Percentiles rank a stretch among this genome's conserved stretches.
Conservation (phyloP, 768 basidiomycete species). For the Cystofilobasidium bisporidii region DNA sequence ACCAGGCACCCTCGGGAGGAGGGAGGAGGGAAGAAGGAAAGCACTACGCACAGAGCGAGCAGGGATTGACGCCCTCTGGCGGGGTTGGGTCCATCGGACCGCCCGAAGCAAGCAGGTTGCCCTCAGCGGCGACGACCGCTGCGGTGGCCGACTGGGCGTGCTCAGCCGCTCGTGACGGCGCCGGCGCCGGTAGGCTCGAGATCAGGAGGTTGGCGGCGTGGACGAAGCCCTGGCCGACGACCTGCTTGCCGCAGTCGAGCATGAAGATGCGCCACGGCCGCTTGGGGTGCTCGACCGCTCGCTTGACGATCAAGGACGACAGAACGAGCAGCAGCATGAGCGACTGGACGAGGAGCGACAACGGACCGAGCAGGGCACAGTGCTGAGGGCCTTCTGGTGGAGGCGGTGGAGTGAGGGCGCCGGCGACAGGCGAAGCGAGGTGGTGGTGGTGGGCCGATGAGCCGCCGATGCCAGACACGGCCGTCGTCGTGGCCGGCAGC, state of each 20-base stretch:
- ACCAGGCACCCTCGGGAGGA: neutral
- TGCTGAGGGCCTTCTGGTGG: neutral
- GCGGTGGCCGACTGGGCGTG: neutral
- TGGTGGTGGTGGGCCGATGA: neutral
- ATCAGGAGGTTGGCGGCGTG: slow-evolving; percentile 23
- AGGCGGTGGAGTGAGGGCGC: neutral
- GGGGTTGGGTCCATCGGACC: neutral
- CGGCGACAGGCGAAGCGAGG: no score
- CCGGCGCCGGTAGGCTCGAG: slow-evolving; percentile 19
- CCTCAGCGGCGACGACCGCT: neutral
- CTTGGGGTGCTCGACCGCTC: slow-evolving; percentile 24
- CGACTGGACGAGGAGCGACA: slow-evolving; percentile 1
- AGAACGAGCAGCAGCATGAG: slow-evolving; percentile 23
- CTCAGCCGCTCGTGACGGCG: neutral
- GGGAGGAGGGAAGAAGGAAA: neutral
- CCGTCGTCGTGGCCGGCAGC: neutral
- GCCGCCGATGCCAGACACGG: neutral
- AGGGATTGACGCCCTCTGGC: slow-evolving; percentile 12
- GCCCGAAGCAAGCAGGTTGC: neutral
- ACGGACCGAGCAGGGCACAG: slow-evolving; percentile 1
- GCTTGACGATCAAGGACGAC: slow-evolving; percentile 19
- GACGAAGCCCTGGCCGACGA: slow-evolving; percentile 25
- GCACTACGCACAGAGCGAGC: slow-evolving; percentile 16
- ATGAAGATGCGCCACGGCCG: slow-evolving; percentile 24
- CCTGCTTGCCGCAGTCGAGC: slow-evolving; percentile 8